phyloP scores from a whole-genome alignment of 129 eudicot genomes.

The Lactuca sativa region DNA sequence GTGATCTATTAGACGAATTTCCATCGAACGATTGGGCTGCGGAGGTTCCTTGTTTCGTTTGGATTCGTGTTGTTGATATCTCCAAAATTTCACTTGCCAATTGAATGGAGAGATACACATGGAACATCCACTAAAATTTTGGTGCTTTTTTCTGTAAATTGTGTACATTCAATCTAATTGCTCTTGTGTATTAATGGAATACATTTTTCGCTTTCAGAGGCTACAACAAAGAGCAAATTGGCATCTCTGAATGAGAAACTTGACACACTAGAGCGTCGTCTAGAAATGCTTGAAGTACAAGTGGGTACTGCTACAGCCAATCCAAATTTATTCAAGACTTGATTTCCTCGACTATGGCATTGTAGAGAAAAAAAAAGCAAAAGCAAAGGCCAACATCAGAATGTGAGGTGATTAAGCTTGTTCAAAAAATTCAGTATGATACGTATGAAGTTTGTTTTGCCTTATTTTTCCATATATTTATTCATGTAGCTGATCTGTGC shows the following conservation, averaged over 20 bases:
- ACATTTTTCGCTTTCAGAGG: constrained; percentile 48
- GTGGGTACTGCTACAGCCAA: constrained; percentile 85
- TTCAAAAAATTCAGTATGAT: constrained; percentile 27
- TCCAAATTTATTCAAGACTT: constrained; percentile 63
- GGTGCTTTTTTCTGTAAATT: neutral
- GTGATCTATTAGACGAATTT: constrained; percentile 10
- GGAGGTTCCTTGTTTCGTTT: neutral
- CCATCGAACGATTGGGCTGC: constrained; percentile 12
- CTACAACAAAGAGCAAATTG: constrained; percentile 91
- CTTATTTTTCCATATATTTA: constrained; percentile 18
- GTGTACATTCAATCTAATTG: constrained; percentile 1
- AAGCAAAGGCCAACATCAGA: constrained; percentile 19
- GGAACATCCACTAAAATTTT: neutral
- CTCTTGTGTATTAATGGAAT: constrained; percentile 19
- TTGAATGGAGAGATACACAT: constrained; percentile 9
- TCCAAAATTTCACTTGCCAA: neutral
- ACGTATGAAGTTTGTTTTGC: constrained; percentile 29
- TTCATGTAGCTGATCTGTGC: constrained; percentile 26
- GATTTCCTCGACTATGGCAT: constrained; percentile 28
- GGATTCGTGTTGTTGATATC: constrained; percentile 3
- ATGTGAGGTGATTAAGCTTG: constrained; percentile 36
- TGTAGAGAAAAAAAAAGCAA: constrained; percentile 19
- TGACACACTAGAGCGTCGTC: constrained; percentile 82
- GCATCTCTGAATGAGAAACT: constrained; percentile 94
- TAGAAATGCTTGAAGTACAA: constrained; percentile 95